Percentiles rank a stretch among this genome's conserved stretches.
These are phyloP conservation scores for Ceratocystis huliohia DNA, from an alignment of 2,329 filamentous ascomycete genomes.

Conservation along the genomic window DNA sequence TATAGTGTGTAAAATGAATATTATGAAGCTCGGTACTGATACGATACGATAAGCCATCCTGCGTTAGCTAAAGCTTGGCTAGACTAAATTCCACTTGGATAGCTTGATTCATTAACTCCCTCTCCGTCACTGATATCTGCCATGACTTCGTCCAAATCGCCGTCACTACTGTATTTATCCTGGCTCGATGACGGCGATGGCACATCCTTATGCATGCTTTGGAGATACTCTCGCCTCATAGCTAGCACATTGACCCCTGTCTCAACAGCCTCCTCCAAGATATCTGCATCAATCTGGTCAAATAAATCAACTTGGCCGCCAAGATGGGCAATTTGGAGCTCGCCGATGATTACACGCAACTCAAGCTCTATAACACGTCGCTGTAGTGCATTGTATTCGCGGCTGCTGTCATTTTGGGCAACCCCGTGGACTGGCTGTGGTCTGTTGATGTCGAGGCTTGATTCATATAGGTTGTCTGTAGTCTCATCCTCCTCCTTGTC, in stretches of 20 bases:
- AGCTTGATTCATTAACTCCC: not conserved
- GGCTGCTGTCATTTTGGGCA: not conserved
- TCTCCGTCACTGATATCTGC: not conserved
- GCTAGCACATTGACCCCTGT: not conserved
- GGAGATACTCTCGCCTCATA: not conserved
- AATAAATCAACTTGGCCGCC: constrained; percentile 1
- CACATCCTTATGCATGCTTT: not conserved
- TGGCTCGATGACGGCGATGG: not conserved
- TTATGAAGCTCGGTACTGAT: not conserved
- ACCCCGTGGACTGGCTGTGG: not conserved
- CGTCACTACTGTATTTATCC: not conserved
- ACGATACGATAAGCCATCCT: not conserved
- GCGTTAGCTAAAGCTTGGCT: not conserved
- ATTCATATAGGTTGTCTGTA: not conserved
- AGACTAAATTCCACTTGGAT: not conserved
- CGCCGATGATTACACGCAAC: constrained; percentile 1
- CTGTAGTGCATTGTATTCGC: not conserved
- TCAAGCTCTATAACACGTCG: constrained; percentile 10
- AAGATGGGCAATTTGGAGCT: constrained; percentile 5
- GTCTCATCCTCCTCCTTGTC: not conserved
- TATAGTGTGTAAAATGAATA: not conserved
- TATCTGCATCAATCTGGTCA: constrained; percentile 9
- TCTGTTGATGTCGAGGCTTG: not conserved
- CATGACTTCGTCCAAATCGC: not conserved
- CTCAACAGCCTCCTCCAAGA: not conserved